Evolutionary conservation across 1,284 basidiomycete genomes (phyloP).

Genomic region (Moesziomyces sp.): DNA sequence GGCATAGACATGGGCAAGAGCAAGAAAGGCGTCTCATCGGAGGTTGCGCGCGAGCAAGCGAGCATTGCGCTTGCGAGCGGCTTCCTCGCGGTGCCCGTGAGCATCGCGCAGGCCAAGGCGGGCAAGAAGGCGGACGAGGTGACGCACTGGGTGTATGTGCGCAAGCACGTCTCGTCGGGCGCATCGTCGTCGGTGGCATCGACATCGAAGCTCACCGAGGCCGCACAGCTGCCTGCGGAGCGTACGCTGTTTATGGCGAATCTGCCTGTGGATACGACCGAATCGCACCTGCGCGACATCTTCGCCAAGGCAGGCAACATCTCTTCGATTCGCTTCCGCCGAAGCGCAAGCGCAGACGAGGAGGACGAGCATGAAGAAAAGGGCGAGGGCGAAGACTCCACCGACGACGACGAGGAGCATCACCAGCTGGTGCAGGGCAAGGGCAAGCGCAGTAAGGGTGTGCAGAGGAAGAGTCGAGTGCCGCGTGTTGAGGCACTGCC

Average conservation of each 20-base stretch:
- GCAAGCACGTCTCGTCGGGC: slow-evolving; percentile 16
- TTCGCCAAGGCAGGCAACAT: slow-evolving; percentile 58
- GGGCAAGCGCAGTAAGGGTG: slow-evolving; percentile 17
- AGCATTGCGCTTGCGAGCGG: slow-evolving; percentile 22
- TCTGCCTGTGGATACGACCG: slow-evolving; percentile 59
- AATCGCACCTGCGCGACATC: slow-evolving; percentile 46
- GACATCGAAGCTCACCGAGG: slow-evolving; percentile 8
- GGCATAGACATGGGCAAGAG: slow-evolving; percentile 10
- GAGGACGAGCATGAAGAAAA: slow-evolving; percentile 43
- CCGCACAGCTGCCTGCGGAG: slow-evolving; percentile 23
- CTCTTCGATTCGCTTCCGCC: slow-evolving; percentile 39
- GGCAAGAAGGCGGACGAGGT: slow-evolving; percentile 1
- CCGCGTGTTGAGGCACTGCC: slow-evolving; percentile 44
- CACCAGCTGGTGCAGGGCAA: slow-evolving; percentile 1
- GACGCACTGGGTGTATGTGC: slow-evolving; percentile 38
- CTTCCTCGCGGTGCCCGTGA: slow-evolving; percentile 34
- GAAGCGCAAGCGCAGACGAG: slow-evolving; percentile 14
- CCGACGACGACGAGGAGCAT: slow-evolving; percentile 16
- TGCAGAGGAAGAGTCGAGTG: slow-evolving; percentile 15
- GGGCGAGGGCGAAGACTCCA: slow-evolving; percentile 23
- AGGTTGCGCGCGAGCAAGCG: background rate
- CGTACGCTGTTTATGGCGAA: slow-evolving; percentile 65
- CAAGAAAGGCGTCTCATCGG: background rate
- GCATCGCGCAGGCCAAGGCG: slow-evolving; percentile 1
- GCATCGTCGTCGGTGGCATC: slow-evolving; percentile 4